These are phyloP conservation scores for Tricholoma sp. DNA, from an alignment of 768 basidiomycete species.

Conservation along the genomic window DNA sequence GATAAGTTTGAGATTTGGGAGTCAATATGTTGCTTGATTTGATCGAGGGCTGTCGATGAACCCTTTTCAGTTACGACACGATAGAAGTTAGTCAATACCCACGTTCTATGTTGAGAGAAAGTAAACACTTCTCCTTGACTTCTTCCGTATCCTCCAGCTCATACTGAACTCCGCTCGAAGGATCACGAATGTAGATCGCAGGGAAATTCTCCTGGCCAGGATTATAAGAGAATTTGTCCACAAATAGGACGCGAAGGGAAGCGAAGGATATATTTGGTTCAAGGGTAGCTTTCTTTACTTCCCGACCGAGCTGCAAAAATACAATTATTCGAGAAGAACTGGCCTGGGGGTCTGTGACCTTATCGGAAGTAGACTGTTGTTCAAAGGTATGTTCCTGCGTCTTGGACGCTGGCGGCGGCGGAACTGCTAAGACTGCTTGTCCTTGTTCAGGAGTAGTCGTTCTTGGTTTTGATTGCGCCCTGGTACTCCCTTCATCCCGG, in stretches of 20 bases:
- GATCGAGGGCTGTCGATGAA: constrained; percentile 73
- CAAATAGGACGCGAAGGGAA: constrained; percentile 79
- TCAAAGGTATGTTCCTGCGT: constrained; percentile 31
- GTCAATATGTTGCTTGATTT: constrained; percentile 98
- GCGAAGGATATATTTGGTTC: constrained; percentile 69
- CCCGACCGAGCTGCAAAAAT: constrained; percentile 85
- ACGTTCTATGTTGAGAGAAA: constrained; percentile 97
- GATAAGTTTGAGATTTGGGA: constrained; percentile 79
- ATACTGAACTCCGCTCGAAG: constrained; percentile 88
- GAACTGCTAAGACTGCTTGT: constrained; percentile 35
- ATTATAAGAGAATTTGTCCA: constrained; percentile 92
- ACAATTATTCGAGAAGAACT: constrained; percentile 52
- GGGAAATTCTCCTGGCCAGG: constrained; percentile 93
- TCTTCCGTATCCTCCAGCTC: constrained; percentile 95
- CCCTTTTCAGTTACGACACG: constrained; percentile 4
- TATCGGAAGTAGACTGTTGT: constrained; percentile 4
- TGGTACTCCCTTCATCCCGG: constrained; percentile 20
- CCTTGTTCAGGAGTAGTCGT: constrained; percentile 35
- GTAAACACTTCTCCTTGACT: constrained; percentile 78
- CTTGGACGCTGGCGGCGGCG: constrained; percentile 42
- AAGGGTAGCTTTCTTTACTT: constrained; percentile 81
- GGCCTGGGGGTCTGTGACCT: constrained; percentile 7
- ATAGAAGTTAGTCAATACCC: constrained; percentile 31
- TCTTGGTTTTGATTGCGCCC: constrained; percentile 27
- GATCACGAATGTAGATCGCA: constrained; percentile 92